A percentile compares a stretch with the other conserved stretches of the same genome.
These are phyloP conservation scores for Mycena indigotica DNA, from an alignment of 768 basidiomycete species.

Conservation along the genomic window DNA sequence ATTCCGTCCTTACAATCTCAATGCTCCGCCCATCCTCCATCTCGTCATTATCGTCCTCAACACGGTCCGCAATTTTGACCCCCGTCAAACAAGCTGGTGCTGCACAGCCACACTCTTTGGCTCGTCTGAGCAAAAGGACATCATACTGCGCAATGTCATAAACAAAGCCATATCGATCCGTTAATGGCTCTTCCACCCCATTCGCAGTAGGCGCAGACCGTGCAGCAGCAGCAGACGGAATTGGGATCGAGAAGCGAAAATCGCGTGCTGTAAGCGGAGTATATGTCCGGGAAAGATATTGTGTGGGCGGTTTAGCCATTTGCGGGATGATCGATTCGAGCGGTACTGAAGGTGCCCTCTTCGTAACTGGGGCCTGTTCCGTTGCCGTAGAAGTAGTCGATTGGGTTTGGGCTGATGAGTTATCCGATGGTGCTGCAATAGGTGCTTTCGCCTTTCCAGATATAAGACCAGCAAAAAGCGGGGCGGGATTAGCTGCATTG, in stretches of 20 bases:
- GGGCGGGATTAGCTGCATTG: conserved; percentile 50
- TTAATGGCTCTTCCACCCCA: conserved; percentile 60
- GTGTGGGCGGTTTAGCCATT: conserved; percentile 78
- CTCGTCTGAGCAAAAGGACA: conserved; percentile 71
- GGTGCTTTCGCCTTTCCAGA: conserved; percentile 49
- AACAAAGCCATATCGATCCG: conserved; percentile 90
- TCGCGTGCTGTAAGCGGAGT: conserved; percentile 72
- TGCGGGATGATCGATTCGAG: conserved; percentile 84
- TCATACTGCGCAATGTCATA: conserved; percentile 86
- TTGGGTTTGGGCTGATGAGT: conserved; percentile 12
- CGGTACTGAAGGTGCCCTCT: conserved; percentile 56
- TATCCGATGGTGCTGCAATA: conserved; percentile 16
- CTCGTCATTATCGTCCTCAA: conserved; percentile 73
- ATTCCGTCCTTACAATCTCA: conserved; percentile 51
- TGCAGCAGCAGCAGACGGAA: conserved; percentile 48
- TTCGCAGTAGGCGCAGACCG: conserved; percentile 54
- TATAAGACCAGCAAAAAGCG: conserved; percentile 63
- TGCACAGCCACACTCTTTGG: conserved; percentile 68
- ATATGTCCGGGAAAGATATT: conserved; percentile 77
- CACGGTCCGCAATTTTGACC: conserved; percentile 82
- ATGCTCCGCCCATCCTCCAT: conserved; percentile 41
- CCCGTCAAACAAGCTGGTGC: conserved; percentile 87
- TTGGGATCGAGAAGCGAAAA: conserved; percentile 69
- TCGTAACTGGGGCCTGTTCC: conserved; percentile 14
- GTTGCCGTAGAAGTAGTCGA: conserved; percentile 22